Evolutionary conservation across 768 basidiomycete genomes (phyloP), one percentile per base, ranked within the genome.

Genomic region (Pulveroboletus sp.): DNA sequence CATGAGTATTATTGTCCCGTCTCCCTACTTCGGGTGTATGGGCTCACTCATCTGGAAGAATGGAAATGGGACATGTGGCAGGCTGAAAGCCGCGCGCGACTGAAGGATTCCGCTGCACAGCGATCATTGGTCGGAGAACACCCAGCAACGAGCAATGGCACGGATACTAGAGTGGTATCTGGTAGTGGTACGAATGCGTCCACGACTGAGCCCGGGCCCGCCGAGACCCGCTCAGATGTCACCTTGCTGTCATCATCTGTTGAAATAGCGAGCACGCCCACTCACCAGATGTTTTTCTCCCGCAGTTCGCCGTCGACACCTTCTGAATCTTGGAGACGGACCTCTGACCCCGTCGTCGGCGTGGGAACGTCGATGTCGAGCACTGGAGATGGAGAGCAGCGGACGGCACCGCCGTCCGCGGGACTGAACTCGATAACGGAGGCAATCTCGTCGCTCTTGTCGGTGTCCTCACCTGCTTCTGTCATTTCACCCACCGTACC

Each of bases 1-100:
- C 87, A 81, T 60, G 96, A 99, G 68, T 98, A 87, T 70, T 98
- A 93, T 65, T 99, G 96, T 61, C 96, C 96, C 0, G 76, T 98
- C 15, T 93, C 90, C 0, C 79, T 97, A 1, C 77, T 98, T 15
- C 84, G 93, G 27, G 93, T 96, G 1, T 98, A 93, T 54, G 96
- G 96, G 6, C 82, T 95, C 47, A 97, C 93, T 1, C 93, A 98
- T 71, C 83, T 98, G 55, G 94, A 98, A 54, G 82, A 93, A 59
- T 98, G 89, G 82, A 94, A 95, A 59, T 89, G 91, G 86, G 89
- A 91, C 43, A 74, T 74, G 6, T 92, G 89, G 88, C 81, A 87
- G 57, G 77, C 74, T 4, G 85, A 88, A 62, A 86, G 85, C 55
- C 73, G 67, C 35, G 73, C 73, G 1, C 77, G 77, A 47, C 62